A percentile compares a stretch with the other conserved stretches of the same genome.
Evolutionary conservation across 1,284 basidiomycete genomes (phyloP).

Genomic region (Ganoderma lingzhi): DNA sequence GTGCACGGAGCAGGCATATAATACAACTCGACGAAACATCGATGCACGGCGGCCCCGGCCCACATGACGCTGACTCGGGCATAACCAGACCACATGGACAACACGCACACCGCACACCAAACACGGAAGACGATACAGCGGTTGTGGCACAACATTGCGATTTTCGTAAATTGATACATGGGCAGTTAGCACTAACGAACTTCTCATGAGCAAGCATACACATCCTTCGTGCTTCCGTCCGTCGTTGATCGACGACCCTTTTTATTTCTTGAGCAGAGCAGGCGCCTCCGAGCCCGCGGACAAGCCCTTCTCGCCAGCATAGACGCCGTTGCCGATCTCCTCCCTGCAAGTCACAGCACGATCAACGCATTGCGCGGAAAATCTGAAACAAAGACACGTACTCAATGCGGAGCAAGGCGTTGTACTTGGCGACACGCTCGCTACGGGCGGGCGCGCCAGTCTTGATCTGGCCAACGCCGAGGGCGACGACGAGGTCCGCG

Average conservation of each 20-base stretch:
- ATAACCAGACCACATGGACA: background rate
- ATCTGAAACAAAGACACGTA: slow-evolving; percentile 48
- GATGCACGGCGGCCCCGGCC: background rate
- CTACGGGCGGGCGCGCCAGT: slow-evolving; percentile 95
- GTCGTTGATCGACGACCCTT: slow-evolving; percentile 15
- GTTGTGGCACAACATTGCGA: slow-evolving; percentile 24
- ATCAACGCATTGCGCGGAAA: slow-evolving; percentile 17
- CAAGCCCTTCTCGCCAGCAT: slow-evolving; percentile 83
- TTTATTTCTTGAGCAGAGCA: slow-evolving; percentile 74
- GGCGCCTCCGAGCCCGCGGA: slow-evolving; percentile 80
- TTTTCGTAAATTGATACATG: slow-evolving; percentile 26
- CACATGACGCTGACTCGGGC: background rate
- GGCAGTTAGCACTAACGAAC: slow-evolving; percentile 27
- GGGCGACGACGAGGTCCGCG: slow-evolving; percentile 95
- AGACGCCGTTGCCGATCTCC: slow-evolving; percentile 77
- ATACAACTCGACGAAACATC: background rate
- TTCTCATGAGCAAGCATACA: slow-evolving; percentile 30
- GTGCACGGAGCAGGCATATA: background rate
- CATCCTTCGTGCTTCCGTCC: slow-evolving; percentile 14
- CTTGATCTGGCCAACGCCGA: slow-evolving; percentile 97
- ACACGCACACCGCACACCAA: background rate
- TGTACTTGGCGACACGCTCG: slow-evolving; percentile 96
- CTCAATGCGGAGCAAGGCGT: slow-evolving; percentile 91
- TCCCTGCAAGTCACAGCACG: slow-evolving; percentile 58
- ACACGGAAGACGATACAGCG: background rate